A percentile compares a stretch with the other conserved stretches of the same genome.
phyloP scores from a whole-genome alignment of 2,329 filamentous ascomycete genomes.

The Cryphonectria parasitica region DNA sequence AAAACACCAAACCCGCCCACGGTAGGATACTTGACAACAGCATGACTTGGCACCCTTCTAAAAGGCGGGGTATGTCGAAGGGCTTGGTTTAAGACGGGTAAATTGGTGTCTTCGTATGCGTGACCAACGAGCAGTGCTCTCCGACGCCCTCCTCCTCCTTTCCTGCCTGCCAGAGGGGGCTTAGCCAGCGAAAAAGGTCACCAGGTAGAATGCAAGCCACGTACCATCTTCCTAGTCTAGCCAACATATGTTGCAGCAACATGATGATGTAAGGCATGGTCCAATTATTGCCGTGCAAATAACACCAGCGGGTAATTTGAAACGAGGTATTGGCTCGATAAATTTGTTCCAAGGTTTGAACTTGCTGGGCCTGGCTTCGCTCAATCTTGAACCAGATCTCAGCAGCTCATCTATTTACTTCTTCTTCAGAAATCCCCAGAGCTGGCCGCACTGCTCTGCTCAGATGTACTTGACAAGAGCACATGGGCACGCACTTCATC shows the following conservation, averaged over 20 bases:
- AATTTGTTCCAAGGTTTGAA: background rate
- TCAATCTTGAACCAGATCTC: background rate
- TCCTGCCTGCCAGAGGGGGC: background rate
- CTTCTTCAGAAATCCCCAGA: background rate
- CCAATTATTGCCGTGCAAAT: too few relatives aligned
- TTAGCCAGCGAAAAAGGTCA: background rate
- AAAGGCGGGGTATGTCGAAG: too few relatives aligned
- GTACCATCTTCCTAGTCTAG: background rate
- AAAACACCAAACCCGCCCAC: background rate
- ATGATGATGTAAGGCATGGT: background rate
- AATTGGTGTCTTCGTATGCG: background rate
- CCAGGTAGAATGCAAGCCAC: background rate
- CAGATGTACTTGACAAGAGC: background rate
- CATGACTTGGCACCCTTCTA: background rate
- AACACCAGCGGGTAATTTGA: too few relatives aligned
- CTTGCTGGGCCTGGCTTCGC: background rate
- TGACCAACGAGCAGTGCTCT: too few relatives aligned
- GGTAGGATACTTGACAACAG: background rate
- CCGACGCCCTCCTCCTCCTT: background rate
- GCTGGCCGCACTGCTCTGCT: background rate
- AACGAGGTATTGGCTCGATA: background rate
- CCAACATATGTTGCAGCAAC: background rate
- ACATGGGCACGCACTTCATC: background rate
- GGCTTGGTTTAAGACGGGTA: too few relatives aligned
- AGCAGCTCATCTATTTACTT: background rate